Evolutionary conservation across 2,329 filamentous ascomycete genomes (phyloP), one percentile per base, ranked within the genome.

Genomic region (Periconia macrospinosa): DNA sequence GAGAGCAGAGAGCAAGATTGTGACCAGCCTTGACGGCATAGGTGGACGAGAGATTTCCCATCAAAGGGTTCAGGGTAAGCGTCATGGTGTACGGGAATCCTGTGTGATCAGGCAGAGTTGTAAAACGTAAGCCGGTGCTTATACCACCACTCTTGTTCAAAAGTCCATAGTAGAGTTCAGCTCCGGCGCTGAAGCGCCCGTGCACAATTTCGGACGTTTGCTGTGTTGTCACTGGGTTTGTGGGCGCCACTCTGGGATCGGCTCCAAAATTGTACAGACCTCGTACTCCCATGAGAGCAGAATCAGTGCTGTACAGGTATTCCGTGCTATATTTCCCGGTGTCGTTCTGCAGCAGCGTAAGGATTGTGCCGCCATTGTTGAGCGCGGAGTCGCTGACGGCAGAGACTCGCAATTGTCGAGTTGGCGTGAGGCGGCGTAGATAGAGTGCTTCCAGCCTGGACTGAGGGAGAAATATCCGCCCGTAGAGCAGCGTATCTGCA

Each of bases 81-180:
- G 94, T 97, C 67, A 96, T 91, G 8, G 92, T 96, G 65, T 97
- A 87, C 2, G 94, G 94, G 49, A 95, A 95, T 30, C 92, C 92
- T 19, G 86, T 86, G 69, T 89, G 89, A 53, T 81, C 83, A 50
- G 90, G 89, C 18, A 97, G 78, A 11, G 94, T 97, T 40, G 91
- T 91, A 72, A 97, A 99, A 47, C 94, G 86, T 45, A 92, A 81
- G 7, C 92, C 94, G 9, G 95, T 85, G 58, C 91, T 96, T 70
- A 97, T 85, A 45, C 94, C 94, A 46, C 93, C 91, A 19, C 92
- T 91, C 70, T 97, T 97, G 72, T 97, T 97, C 54, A 97, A 78
- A 0, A 92, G 88, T 19, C 93, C 94, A 78, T 99, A 99, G 78
- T 97, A 99, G 35, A 96, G 81, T 75, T 99, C 94, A 51, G 87